Evolutionary conservation across 768 basidiomycete genomes (phyloP), one percentile per base, ranked within the genome.

Genomic region (Podaxis pistillaris): DNA sequence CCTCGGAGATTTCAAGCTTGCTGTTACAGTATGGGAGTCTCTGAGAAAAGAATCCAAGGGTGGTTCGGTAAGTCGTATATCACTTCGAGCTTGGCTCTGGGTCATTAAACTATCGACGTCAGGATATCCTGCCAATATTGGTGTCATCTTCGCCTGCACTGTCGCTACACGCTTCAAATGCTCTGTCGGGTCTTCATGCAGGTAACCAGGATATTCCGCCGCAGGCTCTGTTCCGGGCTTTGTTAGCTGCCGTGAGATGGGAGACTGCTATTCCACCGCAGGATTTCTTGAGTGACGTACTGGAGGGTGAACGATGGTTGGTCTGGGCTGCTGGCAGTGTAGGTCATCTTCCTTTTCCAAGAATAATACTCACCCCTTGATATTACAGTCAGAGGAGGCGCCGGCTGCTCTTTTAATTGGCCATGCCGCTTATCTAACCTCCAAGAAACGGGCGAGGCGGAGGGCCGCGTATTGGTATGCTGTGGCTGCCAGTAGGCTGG

Each of bases 1-100:
- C 63, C 75, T 98, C 2, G 91, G 94, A 2, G 97, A 99, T 74
- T 86, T 87, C 72, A 94, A 92, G 67, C 80, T 96, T 36, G 96
- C 96, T 0, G 78, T 84, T 2, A 75, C 77, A 7, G 86, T 95
- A 2, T 98, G 96, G 91, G 97, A 98, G 71, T 79, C 88, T 3
- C 71, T 94, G 37, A 81, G 93, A 54, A 94, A 94, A 71, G 96
- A 98, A 63, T 85, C 84, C 47, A 94, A 92, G 70, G 88, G 89
- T 38, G 96, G 96, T 47, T 91, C 90, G 30, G 94, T 96, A 74
- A 66, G 87, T 79, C 17, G 58, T 51, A 3, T 56, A 26, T 24
- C 44, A 33, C 41, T 19, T 54, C 36, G 9, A 36, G 46, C 30
- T 63, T 22, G 30, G 30, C 40, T 37, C 28, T 55, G 54, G 41